Evolutionary conservation across 2,329 filamentous ascomycete species (phyloP), one percentile per base, ranked within the genome.

Genomic region (Monosporascus sp.): DNA sequence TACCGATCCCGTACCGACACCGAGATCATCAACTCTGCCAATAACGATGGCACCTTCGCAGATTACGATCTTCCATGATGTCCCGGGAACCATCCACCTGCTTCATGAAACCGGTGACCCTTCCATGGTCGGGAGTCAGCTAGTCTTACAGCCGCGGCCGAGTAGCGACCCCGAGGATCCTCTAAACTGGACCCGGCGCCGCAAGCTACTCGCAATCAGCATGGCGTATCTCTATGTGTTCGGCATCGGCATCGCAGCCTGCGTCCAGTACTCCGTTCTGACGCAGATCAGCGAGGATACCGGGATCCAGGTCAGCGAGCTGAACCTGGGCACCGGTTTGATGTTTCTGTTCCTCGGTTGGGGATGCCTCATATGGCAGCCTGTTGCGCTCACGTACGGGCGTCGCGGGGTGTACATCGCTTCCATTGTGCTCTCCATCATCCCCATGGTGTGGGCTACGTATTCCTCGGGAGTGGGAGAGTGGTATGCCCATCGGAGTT

Each of bases 151-250:
- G 5, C 41, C 20, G 7, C 2, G 41, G 9, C 42, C 42, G 24
- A 25, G 20, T 6, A 15, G 22, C 20, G 75, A 81, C 54, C 74
- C 77, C 4, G 75, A 79, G 42, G 79, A 82, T 54, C 79, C 79
- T 3, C 65, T 82, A 36, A 81, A 78, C 54, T 78, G 78, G 78
- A 57, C 56, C 20, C 56, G 61, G n/a, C 54, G 63, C 18, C 63
- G 64, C 54, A 67, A 67, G 55, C 52, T 58, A 14, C 49, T 64
- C 41, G 62, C 64, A 11, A 47, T 70, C 34, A 37, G 60, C 34
- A 67, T 63, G 52, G 60, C 61, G 7, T 59, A 67, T 17, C 51
- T 65, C 51, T 74, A 70, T 36, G 69, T 68, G 6, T 68, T 68
- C 57, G 70, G 72, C 57, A 66, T 66, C 18, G 73, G 72, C 48